Evolutionary conservation across 805 yeast genomes (phyloP).

Genomic region (Starmerella apis): DNA sequence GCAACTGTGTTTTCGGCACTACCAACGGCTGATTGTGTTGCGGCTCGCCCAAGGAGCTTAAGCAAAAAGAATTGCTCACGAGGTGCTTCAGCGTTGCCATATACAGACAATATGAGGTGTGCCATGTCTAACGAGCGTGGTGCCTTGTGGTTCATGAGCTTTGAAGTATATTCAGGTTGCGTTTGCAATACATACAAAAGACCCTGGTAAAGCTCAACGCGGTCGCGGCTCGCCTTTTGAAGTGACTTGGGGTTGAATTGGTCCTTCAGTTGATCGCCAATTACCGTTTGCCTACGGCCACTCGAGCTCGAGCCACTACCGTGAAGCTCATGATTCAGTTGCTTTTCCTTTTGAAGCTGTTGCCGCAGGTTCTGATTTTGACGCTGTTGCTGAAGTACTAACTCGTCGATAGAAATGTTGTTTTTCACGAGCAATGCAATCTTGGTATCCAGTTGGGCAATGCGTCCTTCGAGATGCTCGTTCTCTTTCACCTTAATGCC

Average conservation of each 20-base stretch:
- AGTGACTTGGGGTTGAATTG: conserved; percentile 33
- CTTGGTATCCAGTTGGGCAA: conserved; percentile 69
- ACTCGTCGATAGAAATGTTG: conserved; percentile 66
- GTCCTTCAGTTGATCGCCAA: conserved; percentile 11
- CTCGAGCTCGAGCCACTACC: neutral
- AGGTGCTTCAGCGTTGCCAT: conserved; percentile 35
- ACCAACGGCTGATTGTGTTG: conserved; percentile 18
- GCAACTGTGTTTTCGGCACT: conserved; percentile 18
- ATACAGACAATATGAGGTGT: conserved; percentile 29
- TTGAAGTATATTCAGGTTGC: conserved; percentile 59
- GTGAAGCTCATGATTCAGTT: neutral
- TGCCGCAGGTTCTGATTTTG: conserved; percentile 13
- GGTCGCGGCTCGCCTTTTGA: conserved; percentile 34
- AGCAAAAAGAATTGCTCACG: conserved; percentile 65
- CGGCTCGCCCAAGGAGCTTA: conserved; percentile 39
- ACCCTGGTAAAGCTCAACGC: conserved; percentile 63
- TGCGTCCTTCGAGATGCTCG: conserved; percentile 59
- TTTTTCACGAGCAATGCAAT: conserved; percentile 68
- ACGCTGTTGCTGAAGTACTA: conserved; percentile 29
- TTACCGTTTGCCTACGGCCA: neutral
- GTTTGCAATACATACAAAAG: conserved; percentile 76
- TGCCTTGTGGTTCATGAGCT: conserved; percentile 34
- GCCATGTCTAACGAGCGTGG: conserved; percentile 22
- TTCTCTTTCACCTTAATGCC: conserved; percentile 59
- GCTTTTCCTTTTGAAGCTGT: conserved; percentile 9